phyloP scores from a whole-genome alignment of 164 flowering plant genomes.

The Amborella trichopoda region DNA sequence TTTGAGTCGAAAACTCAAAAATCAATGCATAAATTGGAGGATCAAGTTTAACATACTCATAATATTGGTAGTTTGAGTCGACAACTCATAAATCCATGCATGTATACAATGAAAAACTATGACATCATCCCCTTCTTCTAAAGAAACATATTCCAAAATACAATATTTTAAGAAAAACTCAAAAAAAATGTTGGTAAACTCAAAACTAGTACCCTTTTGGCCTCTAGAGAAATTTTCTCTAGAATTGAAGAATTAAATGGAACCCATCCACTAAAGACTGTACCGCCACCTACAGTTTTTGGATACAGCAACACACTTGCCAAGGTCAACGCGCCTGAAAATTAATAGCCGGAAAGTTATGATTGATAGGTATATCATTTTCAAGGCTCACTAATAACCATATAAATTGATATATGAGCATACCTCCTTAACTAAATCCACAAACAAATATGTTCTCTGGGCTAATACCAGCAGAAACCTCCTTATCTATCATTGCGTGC shows the following conservation, averaged over 20 bases:
- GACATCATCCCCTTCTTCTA: too few species aligned
- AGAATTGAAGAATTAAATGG: conserved; percentile 63
- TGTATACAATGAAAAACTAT: too few species aligned
- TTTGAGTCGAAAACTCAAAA: too few species aligned
- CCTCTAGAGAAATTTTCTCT: conserved; percentile 46
- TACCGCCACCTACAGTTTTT: conserved; percentile 83
- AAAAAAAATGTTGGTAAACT: background rate
- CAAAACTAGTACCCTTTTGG: conserved; percentile 46
- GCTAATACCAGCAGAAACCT: conserved; percentile 61
- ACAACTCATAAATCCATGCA: too few species aligned
- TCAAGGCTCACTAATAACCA: too few species aligned
- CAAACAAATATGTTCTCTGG: conserved; percentile 78
- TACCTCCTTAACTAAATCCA: conserved; percentile 99
- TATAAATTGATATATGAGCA: conserved; percentile 5
- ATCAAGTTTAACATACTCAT: too few species aligned
- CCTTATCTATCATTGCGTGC: conserved; percentile 86
- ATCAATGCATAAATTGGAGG: too few species aligned
- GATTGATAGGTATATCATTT: too few species aligned
- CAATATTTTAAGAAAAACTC: too few species aligned
- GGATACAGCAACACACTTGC: conserved; percentile 88
- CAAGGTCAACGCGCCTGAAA: conserved; percentile 85
- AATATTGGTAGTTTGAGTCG: too few species aligned
- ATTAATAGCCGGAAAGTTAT: too few species aligned
- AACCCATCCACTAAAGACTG: conserved; percentile 92
- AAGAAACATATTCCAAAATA: too few species aligned